phyloP scores from a whole-genome alignment of 768 basidiomycete species.

The Gelatoporia subvermispora region DNA sequence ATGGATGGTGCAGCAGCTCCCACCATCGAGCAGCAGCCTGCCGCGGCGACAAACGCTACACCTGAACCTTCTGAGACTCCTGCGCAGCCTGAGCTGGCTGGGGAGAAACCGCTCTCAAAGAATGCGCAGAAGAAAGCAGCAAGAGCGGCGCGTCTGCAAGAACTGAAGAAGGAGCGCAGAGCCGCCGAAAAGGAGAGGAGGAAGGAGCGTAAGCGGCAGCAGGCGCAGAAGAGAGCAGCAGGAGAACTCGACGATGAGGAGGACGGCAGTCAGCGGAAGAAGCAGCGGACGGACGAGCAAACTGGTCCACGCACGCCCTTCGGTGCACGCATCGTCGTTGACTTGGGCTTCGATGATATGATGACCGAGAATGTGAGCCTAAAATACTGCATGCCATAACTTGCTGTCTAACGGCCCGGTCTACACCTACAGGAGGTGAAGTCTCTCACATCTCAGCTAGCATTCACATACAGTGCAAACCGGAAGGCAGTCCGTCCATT shows the following conservation, averaged over 20 bases:
- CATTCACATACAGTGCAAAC: constrained; percentile 89
- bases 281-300: constrained; percentile 26
- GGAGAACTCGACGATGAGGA: constrained; percentile 50
- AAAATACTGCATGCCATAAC: background rate
- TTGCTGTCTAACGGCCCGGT: background rate
- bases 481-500: constrained; percentile 69
- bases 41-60: background rate
- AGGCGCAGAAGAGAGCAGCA: constrained; percentile 56
- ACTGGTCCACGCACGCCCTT: constrained; percentile 21
- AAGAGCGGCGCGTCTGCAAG: constrained; percentile 62
- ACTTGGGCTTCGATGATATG: constrained; percentile 87
- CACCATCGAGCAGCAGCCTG: too few relatives aligned
- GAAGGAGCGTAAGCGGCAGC: constrained; percentile 64
- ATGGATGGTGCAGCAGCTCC: too few relatives aligned
- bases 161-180: constrained; percentile 67
- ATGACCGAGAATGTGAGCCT: constrained; percentile 86
- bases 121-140: constrained; percentile 73
- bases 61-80: background rate
- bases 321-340: constrained; percentile 70
- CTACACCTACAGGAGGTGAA: constrained; percentile 73
- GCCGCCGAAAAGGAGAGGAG: constrained; percentile 72
- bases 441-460: constrained; percentile 85
- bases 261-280: constrained; percentile 33
- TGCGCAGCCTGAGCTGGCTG: background rate
- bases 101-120: constrained; percentile 53